Base-by-base conservation (phyloP, 1,139 yeast species). In the Scheffersomyces illinoinensis region DNA sequence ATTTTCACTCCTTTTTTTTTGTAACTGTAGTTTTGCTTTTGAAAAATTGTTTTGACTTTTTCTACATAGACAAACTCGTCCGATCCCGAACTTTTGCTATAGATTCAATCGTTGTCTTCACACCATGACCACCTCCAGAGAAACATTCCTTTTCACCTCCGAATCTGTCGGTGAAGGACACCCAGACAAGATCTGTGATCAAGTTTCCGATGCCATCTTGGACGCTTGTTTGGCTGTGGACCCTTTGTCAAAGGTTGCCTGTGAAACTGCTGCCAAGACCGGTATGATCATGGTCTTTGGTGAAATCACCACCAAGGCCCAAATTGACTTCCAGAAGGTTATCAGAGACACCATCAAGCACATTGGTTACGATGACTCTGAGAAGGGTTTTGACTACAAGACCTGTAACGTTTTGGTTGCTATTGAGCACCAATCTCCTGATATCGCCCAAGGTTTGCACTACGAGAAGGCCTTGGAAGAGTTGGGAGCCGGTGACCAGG, bases 401-500 rank as follows among this genome's bases (percentile, higher is more conserved):
- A 95, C 99, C 70, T 95, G 99, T 87, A 95, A 95, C 81, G 98
- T 95, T 62, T 85, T 96, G 68, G 99, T 95, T 67, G 99, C 99
- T 77, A 93, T 95, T 79, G 99, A 95, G 85, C 98, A 95, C 83
- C 99, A 95, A 83, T 93, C 98, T 59, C 96, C 97, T 70, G 99
- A 95, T 82, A 95, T 95, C 71, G 99, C 99, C 65, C 98, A 95
- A 84, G 99, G 99, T 85, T 88, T 95, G 75, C 99, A 95, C 81
- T 91, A 90, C 82, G 98, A 95, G 79, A 87, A 93, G 83, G 96
- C 97, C 62, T 85, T 95, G 68, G 99, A 95, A 85, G 96, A 95
- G 62, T 88, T 95, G 75, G 99, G 99, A 79, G 99, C 99, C 67
- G 99, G 99, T 89, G 99, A 95, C 84, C 99, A 95, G 84, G 98